A percentile compares a stretch with the other conserved stretches of the same genome.
These are phyloP conservation scores for Neurospora tetraspora DNA, from an alignment of 495 filamentous ascomycete genomes.

Conservation along the genomic window DNA sequence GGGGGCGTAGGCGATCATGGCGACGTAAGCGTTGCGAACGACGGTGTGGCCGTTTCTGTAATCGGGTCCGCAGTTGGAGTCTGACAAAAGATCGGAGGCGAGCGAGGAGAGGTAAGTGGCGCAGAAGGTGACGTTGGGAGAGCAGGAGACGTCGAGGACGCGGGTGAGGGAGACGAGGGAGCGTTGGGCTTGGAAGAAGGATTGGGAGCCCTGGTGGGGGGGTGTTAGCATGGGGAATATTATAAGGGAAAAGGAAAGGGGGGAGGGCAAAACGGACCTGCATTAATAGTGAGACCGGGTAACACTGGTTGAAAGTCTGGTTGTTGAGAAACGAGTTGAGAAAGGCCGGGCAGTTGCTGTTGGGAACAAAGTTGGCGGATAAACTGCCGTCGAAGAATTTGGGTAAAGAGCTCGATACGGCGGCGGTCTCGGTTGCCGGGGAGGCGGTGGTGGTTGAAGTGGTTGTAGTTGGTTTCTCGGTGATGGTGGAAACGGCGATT, in stretches of 20 bases:
- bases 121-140: slow-evolving; percentile 50
- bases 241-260: not conserved
- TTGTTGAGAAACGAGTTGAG: slow-evolving; percentile 56
- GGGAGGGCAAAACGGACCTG: slow-evolving; percentile 33
- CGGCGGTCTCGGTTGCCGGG: slow-evolving; percentile 6
- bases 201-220: slow-evolving; percentile 31
- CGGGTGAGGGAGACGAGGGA: slow-evolving; percentile 56
- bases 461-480: slow-evolving; percentile 11
- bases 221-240: too few species aligned
- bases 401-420: slow-evolving; percentile 42
- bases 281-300: slow-evolving; percentile 65
- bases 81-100: slow-evolving; percentile 23
- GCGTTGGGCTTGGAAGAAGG: slow-evolving; percentile 65
- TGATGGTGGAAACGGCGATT: slow-evolving; percentile 26
- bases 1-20: slow-evolving; percentile 61
- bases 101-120: slow-evolving; percentile 45
- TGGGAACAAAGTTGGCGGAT: slow-evolving; percentile 54
- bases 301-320: slow-evolving; percentile 53
- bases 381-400: slow-evolving; percentile 62
- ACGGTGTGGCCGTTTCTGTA: slow-evolving; percentile 53
- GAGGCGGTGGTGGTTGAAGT: slow-evolving; percentile 13
- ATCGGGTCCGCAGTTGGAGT: slow-evolving; percentile 61
- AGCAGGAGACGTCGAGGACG: slow-evolving; percentile 63
- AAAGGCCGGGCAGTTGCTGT: slow-evolving; percentile 50
- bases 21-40: slow-evolving; percentile 55